These are phyloP conservation scores for Trichoderma sp. DNA, from an alignment of 2,329 filamentous ascomycete genomes.

Conservation along the genomic window DNA sequence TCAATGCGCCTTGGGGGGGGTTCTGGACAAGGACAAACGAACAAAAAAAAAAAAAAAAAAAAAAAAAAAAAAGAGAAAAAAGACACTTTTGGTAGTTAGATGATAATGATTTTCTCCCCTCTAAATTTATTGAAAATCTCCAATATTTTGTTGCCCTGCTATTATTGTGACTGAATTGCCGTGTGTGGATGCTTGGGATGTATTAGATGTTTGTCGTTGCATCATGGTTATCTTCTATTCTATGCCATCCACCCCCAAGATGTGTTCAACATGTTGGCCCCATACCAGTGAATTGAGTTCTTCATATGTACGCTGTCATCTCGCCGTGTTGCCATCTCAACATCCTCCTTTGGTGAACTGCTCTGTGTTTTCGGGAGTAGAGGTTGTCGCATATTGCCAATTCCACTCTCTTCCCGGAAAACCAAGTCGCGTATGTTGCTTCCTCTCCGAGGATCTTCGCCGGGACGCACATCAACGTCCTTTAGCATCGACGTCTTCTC, in stretches of 20 bases:
- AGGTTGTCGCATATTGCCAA: not conserved
- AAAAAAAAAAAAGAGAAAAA: constrained; percentile 33
- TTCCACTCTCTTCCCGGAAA: not conserved
- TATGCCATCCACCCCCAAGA: constrained; percentile 24
- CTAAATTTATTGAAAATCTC: constrained; percentile 35
- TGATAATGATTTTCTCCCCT: constrained; percentile 58
- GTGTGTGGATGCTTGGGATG: no score
- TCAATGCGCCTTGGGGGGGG: constrained; percentile 39
- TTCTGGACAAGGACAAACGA: constrained; percentile 43
- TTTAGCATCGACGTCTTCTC: not conserved
- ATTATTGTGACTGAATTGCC: not conserved
- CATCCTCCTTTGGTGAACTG: not conserved
- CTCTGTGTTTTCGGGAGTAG: not conserved
- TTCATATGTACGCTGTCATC: not conserved
- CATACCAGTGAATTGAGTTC: constrained; percentile 17
- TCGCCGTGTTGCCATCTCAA: not conserved
- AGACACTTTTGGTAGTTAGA: constrained; percentile 40
- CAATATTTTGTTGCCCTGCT: not conserved
- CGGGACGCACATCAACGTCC: not conserved
- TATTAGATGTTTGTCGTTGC: not conserved
- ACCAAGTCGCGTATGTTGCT: not conserved
- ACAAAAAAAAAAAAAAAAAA: constrained; percentile 19
- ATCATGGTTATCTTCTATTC: not conserved
- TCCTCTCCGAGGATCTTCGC: not conserved
- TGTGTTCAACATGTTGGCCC: constrained; percentile 23